Evolutionary conservation across 2,329 filamentous ascomycete genomes (phyloP).

Genomic region (Volutella citrinella): DNA sequence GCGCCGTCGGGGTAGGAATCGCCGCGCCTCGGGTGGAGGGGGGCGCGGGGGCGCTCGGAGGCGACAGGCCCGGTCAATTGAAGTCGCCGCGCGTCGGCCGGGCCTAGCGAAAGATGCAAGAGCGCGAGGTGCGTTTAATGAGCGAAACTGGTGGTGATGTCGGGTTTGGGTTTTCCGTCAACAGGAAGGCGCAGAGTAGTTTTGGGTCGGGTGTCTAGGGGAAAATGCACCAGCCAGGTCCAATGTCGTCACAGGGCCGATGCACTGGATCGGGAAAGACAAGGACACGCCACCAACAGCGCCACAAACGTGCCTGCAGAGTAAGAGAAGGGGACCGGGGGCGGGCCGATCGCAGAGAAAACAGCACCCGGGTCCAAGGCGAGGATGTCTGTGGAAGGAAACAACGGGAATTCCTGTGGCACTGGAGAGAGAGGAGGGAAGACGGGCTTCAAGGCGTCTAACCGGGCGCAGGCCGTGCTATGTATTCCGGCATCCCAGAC

Average conservation of each 20-base stretch:
- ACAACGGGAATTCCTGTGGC: too few relatives aligned
- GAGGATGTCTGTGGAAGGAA: too few relatives aligned
- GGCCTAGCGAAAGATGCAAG: constrained; percentile 1
- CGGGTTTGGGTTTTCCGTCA: too few relatives aligned
- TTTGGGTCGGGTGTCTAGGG: not conserved
- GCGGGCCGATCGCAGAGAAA: too few relatives aligned
- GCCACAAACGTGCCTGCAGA: constrained; percentile 15
- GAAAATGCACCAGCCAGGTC: constrained; percentile 22
- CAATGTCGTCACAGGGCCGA: constrained; percentile 27
- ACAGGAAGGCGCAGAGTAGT: too few relatives aligned
- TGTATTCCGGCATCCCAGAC: too few relatives aligned
- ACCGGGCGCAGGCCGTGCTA: too few relatives aligned
- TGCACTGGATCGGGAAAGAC: constrained; percentile 7
- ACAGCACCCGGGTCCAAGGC: too few relatives aligned
- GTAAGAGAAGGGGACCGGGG: too few relatives aligned
- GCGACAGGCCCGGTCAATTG: constrained; percentile 17
- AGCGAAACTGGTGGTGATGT: constrained; percentile 1
- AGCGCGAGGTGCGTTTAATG: constrained; percentile 5
- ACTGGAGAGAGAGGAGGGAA: too few relatives aligned
- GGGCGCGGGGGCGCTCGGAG: constrained; percentile 13
- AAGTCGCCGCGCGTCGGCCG: constrained; percentile 12
- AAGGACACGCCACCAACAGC: constrained; percentile 16
- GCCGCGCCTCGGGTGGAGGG: constrained; percentile 9
- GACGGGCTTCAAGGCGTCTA: too few relatives aligned
- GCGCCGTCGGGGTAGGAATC: constrained; percentile 6